Evolutionary conservation across 2,329 filamentous ascomycete genomes (phyloP), one percentile per base, ranked within the genome.

Genomic region (Salinomyces thailandicus): DNA sequence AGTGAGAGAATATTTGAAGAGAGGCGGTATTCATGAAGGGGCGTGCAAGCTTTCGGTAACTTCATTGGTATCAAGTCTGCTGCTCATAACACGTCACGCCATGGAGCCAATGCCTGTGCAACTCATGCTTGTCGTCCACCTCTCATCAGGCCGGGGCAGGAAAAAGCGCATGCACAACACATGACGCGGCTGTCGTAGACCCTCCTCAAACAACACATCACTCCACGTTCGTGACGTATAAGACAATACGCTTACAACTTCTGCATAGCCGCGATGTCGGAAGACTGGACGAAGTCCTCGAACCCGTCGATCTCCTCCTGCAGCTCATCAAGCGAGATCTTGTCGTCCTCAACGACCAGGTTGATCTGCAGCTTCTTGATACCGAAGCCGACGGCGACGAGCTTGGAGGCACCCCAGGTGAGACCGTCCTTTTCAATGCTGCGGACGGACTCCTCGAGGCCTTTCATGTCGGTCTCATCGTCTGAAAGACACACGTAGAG

Each of bases 321-420:
- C 52, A 98, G 79, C 46, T 95, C 89, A 53, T 81, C 76, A 49
- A 84, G 64, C 51, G 84, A 87, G 61, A 98, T 66, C 77, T 95
- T 95, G 51, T 96, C 89, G 63, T 98, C 91, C 74, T 96, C 91
- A 49, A 96, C 72, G 55, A 96, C 86, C 53, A 96, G 68, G 80
- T 85, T 96, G 73, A 98, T 93, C 77, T 96, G 89, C 48, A 98
- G 79, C 78, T 96, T 96, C 76, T 84, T 91, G 74, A 98, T 93
- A 74, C 91, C 91, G 75, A 85, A 98, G 59, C 87, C 89, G 56
- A 98, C 80, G 50, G 87, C 65, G 35, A 93, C 80, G 49, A 94
- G 72, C 74, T 91, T 84, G 64, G 83, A 87, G 49, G 73, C 78
- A 78, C 89, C 89, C 91, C 91, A 98, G 48, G 93, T 79, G 46